Evolutionary conservation across 129 eudicot genomes (phyloP), one percentile per base, ranked within the genome.

Genomic region (Oenanthe sinensis): DNA sequence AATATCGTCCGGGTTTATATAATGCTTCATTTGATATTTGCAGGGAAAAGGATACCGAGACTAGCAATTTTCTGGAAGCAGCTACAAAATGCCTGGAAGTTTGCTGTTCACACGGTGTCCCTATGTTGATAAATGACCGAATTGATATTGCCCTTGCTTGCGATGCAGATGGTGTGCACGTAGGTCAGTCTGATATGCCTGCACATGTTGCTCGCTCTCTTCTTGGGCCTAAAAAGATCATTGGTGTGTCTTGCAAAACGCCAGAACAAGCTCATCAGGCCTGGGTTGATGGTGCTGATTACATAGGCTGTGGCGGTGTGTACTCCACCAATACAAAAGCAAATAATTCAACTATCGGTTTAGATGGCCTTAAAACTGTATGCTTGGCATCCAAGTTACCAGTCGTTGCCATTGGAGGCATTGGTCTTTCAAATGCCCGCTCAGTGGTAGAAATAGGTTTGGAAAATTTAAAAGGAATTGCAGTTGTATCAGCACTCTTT

Each of bases 121-220:
- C 93, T 6, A 71, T 94, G 10, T 82, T 94, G 76, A 94, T 94
- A 76, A 94, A 94, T 78, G 97, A 94, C 84, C 77, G 98, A 65
- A 67, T 90, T 4, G 98, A 91, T 37, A 80, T 94, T 2, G 98
- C 97, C 58, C 88, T 94, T 44, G 98, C 96, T 16, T 88, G 96
- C 77, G 89, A 90, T 43, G 97, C 98, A 2, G 98, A 94, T 68
- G 98, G 98, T 3, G 90, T 94, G 77, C 98, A 94, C 39, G 84
- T 94, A 26, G 98, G 98, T 62, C 97, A 94, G 78, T 89, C 98
- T 22, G 98, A 91, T 88, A 94, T 94, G 97, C 96, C 97, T 3
- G 90, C 80, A 36, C 49, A 65, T 47, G 79, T 81, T 4, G 92
- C 85, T 47, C 96, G 97, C 22, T n/a, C 89, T 55, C 90, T 94